Evolutionary conservation across 805 yeast species (phyloP).

Genomic region (Candida bentonensis): DNA sequence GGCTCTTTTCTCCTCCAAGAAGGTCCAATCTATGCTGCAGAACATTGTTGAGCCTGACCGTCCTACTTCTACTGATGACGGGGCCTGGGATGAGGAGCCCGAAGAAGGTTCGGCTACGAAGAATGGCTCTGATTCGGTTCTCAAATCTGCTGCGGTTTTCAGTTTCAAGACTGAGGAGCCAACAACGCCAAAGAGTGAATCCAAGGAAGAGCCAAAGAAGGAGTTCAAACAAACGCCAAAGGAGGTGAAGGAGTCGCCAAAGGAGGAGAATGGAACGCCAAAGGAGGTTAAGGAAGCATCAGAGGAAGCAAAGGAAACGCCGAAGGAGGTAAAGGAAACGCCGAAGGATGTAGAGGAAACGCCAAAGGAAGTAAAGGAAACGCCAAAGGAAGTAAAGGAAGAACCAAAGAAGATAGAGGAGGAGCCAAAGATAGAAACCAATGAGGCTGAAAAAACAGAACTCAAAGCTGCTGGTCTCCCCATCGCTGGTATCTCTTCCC

Average conservation of each 20-base stretch:
- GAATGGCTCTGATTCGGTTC: constrained; percentile 9
- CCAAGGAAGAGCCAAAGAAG: constrained; percentile 16
- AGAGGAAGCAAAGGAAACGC: constrained; percentile 6
- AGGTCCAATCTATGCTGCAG: constrained; percentile 32
- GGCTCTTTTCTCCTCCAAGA: constrained; percentile 28
- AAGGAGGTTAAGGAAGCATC: constrained; percentile 5
- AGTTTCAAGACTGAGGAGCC: constrained; percentile 8
- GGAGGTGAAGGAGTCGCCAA: constrained; percentile 9
- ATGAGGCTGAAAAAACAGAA: constrained; percentile 3
- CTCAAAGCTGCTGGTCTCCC: neutral
- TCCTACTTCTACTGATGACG: constrained; percentile 7
- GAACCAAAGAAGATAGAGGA: constrained; percentile 3
- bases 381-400: constrained; percentile 1
- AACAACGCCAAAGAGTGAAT: constrained; percentile 7
- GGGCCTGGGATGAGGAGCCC: constrained; percentile 26
- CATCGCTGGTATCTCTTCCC: neutral
- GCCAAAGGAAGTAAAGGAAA: constrained; percentile 5
- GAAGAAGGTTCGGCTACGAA: constrained; percentile 6
- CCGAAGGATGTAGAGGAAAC: neutral
- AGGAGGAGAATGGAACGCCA: constrained; percentile 7
- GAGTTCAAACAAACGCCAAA: constrained; percentile 5
- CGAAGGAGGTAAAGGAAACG: constrained; percentile 6
- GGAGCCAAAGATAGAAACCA: constrained; percentile 3
- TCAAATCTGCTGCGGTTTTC: constrained; percentile 14
- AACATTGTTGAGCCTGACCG: constrained; percentile 34